Base-by-base conservation (phyloP, 139 green algal species). In the Gonium pectorale region DNA sequence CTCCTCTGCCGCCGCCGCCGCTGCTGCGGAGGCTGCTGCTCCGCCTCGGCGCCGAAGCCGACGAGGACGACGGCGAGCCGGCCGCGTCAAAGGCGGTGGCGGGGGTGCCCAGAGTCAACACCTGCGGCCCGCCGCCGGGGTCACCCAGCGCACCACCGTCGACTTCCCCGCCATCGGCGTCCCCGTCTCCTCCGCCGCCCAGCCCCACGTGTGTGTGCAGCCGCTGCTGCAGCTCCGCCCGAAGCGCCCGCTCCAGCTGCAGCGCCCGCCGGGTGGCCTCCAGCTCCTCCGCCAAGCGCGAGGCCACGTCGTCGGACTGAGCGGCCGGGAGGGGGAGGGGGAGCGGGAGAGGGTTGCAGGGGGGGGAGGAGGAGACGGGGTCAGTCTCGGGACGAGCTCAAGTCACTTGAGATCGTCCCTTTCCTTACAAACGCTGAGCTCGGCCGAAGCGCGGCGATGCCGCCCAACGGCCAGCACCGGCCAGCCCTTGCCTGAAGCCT, bases 161-260 rank as follows among this genome's bases (percentile, higher is more conserved):
- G 56, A 8, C 64, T 6, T 6, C 64, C 13, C 35, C 56, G n/a
- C 54, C 62, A 31, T 21, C 43, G 60, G 2, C 60, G 33, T 9
- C 75, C 26, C 43, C 35, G 62, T 1, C 60, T 60, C 59, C 60
- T 60, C 59, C 37, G n/a, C 60, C 62, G 21, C n/a, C 17, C 60
- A 26, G 38, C 1, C 37, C 60, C 9, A 19, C 33, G 31, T 52
- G 41, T n/a, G n/a, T n/a, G 40, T 74, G 44, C 31, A 84, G 78
- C 2, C 63, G 62, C 78, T 75, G 62, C 46, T 84, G 62, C 59
- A 84, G 78, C 60, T 84, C 78, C 19, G 78, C 22, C 4, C 78
- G 43, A 24, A 84, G 78, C 44, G 60, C 78, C 13, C 78, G 78
- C 44, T 84, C 78, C 78, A 84, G 64, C 11, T 74, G 63, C 44